Base-by-base conservation (phyloP, 2,329 filamentous ascomycete genomes). In the Bipolaris victoriae region DNA sequence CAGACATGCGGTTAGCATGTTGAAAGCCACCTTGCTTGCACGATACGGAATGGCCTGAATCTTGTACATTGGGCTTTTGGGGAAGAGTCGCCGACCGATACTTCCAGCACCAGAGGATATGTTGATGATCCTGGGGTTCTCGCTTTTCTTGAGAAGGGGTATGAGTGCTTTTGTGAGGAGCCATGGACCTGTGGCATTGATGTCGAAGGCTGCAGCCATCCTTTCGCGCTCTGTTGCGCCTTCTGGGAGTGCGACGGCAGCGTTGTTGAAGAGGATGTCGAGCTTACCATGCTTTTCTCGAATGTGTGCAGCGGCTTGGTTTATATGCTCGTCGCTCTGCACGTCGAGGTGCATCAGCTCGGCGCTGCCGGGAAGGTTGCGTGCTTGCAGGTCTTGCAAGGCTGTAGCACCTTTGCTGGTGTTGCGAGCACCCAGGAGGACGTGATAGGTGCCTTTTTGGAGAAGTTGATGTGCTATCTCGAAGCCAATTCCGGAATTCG, bases 401-500 rank as follows among this genome's bases (percentile, higher is more conserved):
- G 69, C 70, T 2, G 68, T 66, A 18, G 72, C 61, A 49, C 72
- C 70, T 55, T 63, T 70, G 3, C 57, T 31, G 5, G 55, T 24
- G 7, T 62, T 66, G 18, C 70, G 69, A 5, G 66, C 60, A 9
- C 63, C 57, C 5, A 73, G 39, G 7, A 72, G 58, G 6, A 73
- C 65, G 44, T 72, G 66, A 58, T 78, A 78, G n/a, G 62, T 65
- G 31, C 67, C 69, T 36, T 72, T 63, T 3, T 76, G 62, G 7
- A 80, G 74, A 1, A 77, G 72, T 36, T 76, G 69, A 49, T 74
- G 71, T 6, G 77, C 78, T 9, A 80, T 74, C 54, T 81, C 81
- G 57, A 77, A 79, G 29, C 82, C 82, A 24, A 84, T 82, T 50
- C 82, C 82, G 51, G 76, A 77, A 62, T 80, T 84, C 20, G 76